Percentiles rank a stretch among this genome's conserved stretches.
Conservation (phyloP, 805 yeast genomes). For the Candida methanosorbosa region DNA sequence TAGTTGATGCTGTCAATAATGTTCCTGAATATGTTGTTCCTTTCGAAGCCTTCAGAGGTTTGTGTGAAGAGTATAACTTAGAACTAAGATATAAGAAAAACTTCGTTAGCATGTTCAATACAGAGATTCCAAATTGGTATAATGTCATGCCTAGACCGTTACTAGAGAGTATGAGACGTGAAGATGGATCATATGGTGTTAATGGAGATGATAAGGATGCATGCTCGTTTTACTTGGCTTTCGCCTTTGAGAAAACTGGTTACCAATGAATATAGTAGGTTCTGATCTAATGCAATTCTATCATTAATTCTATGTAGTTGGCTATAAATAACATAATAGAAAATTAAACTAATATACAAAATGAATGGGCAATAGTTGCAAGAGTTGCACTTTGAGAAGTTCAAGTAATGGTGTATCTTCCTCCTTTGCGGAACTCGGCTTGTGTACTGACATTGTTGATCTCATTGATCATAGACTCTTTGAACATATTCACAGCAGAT, state of each 20-base stretch:
- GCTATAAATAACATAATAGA: not conserved
- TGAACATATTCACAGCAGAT: constrained; percentile 49
- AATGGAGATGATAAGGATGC: constrained; percentile 88
- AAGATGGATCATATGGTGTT: constrained; percentile 78
- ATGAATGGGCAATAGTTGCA: too few species aligned
- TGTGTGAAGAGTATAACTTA: constrained; percentile 79
- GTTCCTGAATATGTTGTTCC: constrained; percentile 98
- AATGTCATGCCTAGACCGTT: constrained; percentile 45
- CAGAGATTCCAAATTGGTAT: constrained; percentile 65
- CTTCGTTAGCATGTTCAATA: constrained; percentile 74
- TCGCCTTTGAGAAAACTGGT: constrained; percentile 57
- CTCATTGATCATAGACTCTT: constrained; percentile 48
- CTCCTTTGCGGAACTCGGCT: constrained; percentile 1
- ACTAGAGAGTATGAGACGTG: constrained; percentile 60
- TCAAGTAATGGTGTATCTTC: constrained; percentile 8
- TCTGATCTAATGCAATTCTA: too few species aligned
- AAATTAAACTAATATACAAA: not conserved
- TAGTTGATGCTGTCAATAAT: constrained; percentile 90
- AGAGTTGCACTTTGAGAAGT: too few species aligned
- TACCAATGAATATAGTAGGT: constrained; percentile 3
- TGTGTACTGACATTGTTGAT: constrained; percentile 5
- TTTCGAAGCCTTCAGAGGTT: constrained; percentile 72
- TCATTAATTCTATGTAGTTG: too few species aligned
- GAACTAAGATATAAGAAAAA: constrained; percentile 65
- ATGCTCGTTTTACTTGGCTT: constrained; percentile 74